A percentile compares a stretch with the other conserved stretches of the same genome.
phyloP scores from a whole-genome alignment of 805 yeast species.

The Kodamaea kaohsiungensis region DNA sequence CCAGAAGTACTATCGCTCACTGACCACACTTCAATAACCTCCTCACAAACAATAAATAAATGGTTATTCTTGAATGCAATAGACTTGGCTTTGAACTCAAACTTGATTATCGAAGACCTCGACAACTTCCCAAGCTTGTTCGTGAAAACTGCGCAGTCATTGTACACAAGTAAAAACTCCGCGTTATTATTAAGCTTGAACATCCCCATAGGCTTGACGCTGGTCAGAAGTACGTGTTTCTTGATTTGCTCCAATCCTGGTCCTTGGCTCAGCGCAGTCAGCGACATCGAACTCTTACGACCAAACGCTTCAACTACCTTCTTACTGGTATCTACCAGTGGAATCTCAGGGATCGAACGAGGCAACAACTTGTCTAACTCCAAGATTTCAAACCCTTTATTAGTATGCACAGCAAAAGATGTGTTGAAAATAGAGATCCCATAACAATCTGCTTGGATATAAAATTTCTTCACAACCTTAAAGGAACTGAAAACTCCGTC shows the following conservation, averaged over 20 bases:
- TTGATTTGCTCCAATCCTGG: conserved; percentile 39
- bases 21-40: conserved; percentile 69
- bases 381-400: conserved; percentile 65
- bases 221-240: conserved; percentile 37
- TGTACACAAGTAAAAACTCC: conserved; percentile 63
- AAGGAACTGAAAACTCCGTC: conserved; percentile 45
- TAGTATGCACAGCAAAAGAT: conserved; percentile 65
- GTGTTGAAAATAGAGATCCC: conserved; percentile 65
- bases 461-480: conserved; percentile 45
- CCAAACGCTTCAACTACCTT: conserved; percentile 34
- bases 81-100: conserved; percentile 40
- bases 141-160: conserved; percentile 66
- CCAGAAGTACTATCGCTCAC: conserved; percentile 48
- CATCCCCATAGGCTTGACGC: conserved; percentile 60
- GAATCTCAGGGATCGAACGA: conserved; percentile 58
- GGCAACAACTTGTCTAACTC: conserved; percentile 59
- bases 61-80: conserved; percentile 36
- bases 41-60: conserved; percentile 55
- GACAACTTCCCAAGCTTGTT: conserved; percentile 59
- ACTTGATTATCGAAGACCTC: conserved; percentile 42
- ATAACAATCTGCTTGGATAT: conserved; percentile 55
- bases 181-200: conserved; percentile 55
- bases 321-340: conserved; percentile 8
- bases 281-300: conserved; percentile 16
- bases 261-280: conserved; percentile 1